Base-by-base conservation (phyloP, 306 rosid genomes). In the Canavalia gladiata region DNA sequence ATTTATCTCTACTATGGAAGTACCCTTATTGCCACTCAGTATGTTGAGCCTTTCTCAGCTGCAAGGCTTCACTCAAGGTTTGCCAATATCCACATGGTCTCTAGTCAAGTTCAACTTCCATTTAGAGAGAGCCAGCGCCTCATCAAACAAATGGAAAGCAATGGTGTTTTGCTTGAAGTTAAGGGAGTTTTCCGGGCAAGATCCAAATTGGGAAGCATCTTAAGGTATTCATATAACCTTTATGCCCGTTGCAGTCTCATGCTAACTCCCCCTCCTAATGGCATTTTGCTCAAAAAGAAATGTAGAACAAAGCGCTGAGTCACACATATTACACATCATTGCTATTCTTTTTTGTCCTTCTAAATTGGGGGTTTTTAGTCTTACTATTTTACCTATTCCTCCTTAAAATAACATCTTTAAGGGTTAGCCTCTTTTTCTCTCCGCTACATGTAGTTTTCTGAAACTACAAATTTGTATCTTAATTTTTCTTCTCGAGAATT, bases 61-160 rank as follows among this genome's bases (percentile, higher is more conserved):
- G 85, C 87, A 7, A 89, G 84, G 81, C 72, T 63, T 3, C 81
- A 76, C 25, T 81, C 93, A 33, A 88, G 75, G 89, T 77, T 96
- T 43, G 91, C 89, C 2, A 31, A 66, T 59, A 76, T 96, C 54
- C 99, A 90, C 7, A 84, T 92, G 93, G 80, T 93, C 10, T 54
- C 83, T 9, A 96, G 98, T 71, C 97, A 91, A 73, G 97, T 96
- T 41, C 88, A 87, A 79, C 89, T 96, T 25, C 92, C 94, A 4
- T 0, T 86, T 39, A 59, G 50, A 10, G 94, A 92, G 71, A 87
- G 83, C 45, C 88, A 80, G 4, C 79, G 93, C 58, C 82, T 96
- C 0, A 12, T 77, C 66, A 96, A 84, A 84, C 97, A 96, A 87
- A 71, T 87, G 41, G 91, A 89, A 71, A 84, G 60, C 82, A 87